These are phyloP conservation scores for Mediolabrus comicus DNA, from an alignment of 108 stramenopile species.

Conservation along the genomic window DNA sequence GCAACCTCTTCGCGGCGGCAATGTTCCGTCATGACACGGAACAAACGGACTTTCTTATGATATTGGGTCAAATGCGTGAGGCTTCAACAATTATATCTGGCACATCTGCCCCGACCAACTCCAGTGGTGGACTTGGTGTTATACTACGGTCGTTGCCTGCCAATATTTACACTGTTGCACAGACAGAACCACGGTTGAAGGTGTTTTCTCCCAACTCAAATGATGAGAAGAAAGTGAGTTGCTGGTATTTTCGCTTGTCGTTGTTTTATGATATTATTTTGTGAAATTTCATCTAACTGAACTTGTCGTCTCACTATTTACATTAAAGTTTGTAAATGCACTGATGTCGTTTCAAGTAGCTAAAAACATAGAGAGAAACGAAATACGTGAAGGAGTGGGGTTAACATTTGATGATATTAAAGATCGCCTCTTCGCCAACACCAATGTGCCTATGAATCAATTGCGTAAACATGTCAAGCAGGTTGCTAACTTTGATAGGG, in stretches of 20 bases:
- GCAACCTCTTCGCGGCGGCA: constrained; percentile 86
- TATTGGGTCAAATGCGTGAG: constrained; percentile 54
- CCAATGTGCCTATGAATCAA: constrained; percentile 49
- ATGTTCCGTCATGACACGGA: constrained; percentile 80
- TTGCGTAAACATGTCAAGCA: constrained; percentile 74
- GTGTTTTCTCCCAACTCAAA: constrained; percentile 80
- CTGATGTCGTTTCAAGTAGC: constrained; percentile 80
- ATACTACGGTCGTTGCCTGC: constrained; percentile 74
- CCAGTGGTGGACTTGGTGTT: constrained; percentile 61
- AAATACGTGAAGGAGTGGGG: constrained; percentile 53
- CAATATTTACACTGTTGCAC: constrained; percentile 76
- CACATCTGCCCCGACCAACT: neutral
- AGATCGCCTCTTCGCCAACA: constrained; percentile 59
- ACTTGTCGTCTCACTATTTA: neutral
- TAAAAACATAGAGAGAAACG: constrained; percentile 48
- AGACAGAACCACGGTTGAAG: constrained; percentile 77
- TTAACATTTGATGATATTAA: constrained; percentile 72
- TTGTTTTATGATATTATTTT: neutral
- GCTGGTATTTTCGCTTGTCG: neutral
- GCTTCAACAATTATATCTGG: neutral
- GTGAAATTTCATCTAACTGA: too few species aligned
- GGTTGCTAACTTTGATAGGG: constrained; percentile 76
- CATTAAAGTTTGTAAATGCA: constrained; percentile 57
- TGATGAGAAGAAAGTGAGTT: constrained; percentile 64
- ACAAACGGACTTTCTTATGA: constrained; percentile 87